These are phyloP conservation scores for Echites panduratus DNA, from an alignment of 257 asterid genomes.

Conservation along the genomic window DNA sequence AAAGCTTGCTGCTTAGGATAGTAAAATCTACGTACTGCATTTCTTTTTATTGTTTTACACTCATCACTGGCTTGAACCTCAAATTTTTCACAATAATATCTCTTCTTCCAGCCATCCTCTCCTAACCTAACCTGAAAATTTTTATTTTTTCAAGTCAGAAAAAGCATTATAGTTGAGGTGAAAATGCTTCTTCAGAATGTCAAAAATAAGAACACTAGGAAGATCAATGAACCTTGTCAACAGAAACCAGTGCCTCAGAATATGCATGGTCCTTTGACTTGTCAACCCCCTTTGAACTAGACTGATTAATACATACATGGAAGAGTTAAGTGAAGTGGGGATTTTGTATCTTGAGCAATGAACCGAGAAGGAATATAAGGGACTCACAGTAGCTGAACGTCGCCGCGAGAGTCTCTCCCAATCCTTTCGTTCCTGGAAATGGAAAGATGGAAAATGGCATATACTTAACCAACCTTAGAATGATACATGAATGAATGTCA, in stretches of 20 bases:
- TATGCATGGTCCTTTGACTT: slow-evolving; percentile 2
- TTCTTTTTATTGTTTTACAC: slow-evolving; percentile 25
- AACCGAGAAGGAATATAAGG: slow-evolving; percentile 11
- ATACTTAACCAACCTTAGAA: slow-evolving; percentile 15
- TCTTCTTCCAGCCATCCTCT: slow-evolving; percentile 56
- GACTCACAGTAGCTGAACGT: slow-evolving; percentile 20
- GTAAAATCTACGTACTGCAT: slow-evolving; percentile 38
- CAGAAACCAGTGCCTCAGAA: slow-evolving; percentile 14
- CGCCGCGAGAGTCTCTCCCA: slow-evolving; percentile 13
- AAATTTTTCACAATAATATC: slow-evolving; percentile 58
- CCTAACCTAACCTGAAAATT: slow-evolving; percentile 37
- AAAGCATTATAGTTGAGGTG: background rate
- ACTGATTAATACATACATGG: slow-evolving; percentile 24
- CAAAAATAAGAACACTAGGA: slow-evolving; percentile 7
- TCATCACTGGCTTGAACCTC: slow-evolving; percentile 34
- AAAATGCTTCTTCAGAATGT: background rate
- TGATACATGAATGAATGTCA: background rate
- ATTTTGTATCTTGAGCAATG: background rate
- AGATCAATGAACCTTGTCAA: slow-evolving; percentile 39
- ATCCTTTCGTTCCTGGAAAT: slow-evolving; percentile 27
- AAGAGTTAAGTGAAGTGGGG: slow-evolving; percentile 9
- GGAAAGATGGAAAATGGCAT: slow-evolving; percentile 3
- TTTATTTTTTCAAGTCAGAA: slow-evolving; percentile 14
- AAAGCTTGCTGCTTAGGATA: background rate
- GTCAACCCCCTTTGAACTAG: slow-evolving; percentile 12